Evolutionary conservation across 1,284 basidiomycete genomes (phyloP).

Genomic region (Leccinum fallax): DNA sequence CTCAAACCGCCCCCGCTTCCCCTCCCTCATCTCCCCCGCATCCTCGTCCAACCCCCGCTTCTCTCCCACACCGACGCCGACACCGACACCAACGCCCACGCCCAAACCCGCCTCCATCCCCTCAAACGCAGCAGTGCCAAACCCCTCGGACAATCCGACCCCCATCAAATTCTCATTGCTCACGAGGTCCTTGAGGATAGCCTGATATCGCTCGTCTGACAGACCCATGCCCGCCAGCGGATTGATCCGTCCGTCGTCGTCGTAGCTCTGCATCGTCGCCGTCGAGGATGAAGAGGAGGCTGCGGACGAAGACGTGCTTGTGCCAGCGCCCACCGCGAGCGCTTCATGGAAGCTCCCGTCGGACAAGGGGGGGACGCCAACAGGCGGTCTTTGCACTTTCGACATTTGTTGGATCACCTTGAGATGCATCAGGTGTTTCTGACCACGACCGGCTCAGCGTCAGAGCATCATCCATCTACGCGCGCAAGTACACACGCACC

Average conservation of each 20-base stretch:
- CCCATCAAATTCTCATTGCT: conserved; percentile 56
- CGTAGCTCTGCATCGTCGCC: conserved; percentile 33
- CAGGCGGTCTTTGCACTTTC: conserved; percentile 60
- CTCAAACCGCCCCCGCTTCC: conserved; percentile 72
- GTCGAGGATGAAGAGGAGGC: conserved; percentile 12
- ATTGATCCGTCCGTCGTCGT: conserved; percentile 62
- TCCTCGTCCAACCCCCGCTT: conserved; percentile 51
- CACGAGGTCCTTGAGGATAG: conserved; percentile 67
- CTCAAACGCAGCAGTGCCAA: conserved; percentile 24
- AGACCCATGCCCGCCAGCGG: conserved; percentile 75
- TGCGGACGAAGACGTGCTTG: neutral
- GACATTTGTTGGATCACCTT: conserved; percentile 87
- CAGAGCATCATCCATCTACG: neutral
- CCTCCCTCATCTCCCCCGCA: conserved; percentile 48
- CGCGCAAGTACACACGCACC: conserved; percentile 41
- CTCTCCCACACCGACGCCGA: conserved; percentile 25
- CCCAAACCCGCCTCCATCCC: conserved; percentile 24
- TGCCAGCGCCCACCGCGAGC: conserved; percentile 38
- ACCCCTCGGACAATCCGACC: conserved; percentile 37
- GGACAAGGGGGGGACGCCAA: conserved; percentile 73
- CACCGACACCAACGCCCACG: conserved; percentile 12
- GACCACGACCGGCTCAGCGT: conserved; percentile 1
- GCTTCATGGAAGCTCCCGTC: conserved; percentile 63
- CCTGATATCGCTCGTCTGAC: conserved; percentile 73
- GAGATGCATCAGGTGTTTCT: conserved; percentile 93